These are phyloP conservation scores for Lunasporangiospora selenospora DNA, from an alignment of 192 early-diverging fungal species.

Conservation along the genomic window DNA sequence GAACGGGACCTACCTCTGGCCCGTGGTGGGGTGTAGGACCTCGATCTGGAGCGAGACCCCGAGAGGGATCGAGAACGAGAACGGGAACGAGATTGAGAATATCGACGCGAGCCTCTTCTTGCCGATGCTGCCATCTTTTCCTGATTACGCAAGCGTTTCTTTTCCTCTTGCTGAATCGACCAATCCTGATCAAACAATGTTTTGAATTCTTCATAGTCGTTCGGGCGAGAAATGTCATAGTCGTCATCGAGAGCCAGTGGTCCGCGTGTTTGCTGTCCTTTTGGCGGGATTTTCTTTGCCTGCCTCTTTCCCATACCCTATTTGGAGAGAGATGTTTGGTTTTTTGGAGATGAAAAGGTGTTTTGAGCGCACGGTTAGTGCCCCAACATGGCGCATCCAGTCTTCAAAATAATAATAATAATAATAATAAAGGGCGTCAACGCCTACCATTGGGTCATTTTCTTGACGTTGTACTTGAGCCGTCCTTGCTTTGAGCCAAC, in stretches of 20 bases:
- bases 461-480: constrained; percentile 52
- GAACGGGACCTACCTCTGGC: neutral
- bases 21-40: neutral
- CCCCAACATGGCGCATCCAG: constrained; percentile 1
- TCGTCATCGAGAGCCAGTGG: constrained; percentile 56
- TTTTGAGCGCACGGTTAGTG: neutral
- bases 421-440: neutral
- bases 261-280: constrained; percentile 35
- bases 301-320: constrained; percentile 20
- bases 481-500: constrained; percentile 28
- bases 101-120: constrained; percentile 1
- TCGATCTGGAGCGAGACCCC: constrained; percentile 14
- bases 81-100: constrained; percentile 10
- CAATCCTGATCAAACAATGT: constrained; percentile 51
- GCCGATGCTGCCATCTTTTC: neutral
- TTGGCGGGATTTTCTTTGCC: constrained; percentile 33
- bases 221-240: constrained; percentile 74
- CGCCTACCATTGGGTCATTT: constrained; percentile 6
- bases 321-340: neutral
- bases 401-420: neutral
- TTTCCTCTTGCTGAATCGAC: constrained; percentile 48
- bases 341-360: neutral
- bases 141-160: constrained; percentile 20
- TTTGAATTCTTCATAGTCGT: constrained; percentile 77
- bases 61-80: constrained; percentile 33